Conservation (phyloP, 164 flowering plant genomes). For the Sedum album region DNA sequence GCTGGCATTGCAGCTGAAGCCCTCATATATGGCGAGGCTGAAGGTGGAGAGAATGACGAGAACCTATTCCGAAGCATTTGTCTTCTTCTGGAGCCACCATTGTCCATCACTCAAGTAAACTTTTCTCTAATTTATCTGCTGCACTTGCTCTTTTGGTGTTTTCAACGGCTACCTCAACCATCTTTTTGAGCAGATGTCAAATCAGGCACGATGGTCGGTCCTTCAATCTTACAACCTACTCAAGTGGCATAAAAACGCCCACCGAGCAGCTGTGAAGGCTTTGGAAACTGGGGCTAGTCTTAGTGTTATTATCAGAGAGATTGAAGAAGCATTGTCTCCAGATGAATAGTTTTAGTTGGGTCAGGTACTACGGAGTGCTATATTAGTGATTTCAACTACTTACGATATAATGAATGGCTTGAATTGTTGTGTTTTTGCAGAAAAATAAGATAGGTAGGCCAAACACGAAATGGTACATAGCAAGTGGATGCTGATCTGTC, state of each 20-base stretch:
- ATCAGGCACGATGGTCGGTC: conserved; percentile 95
- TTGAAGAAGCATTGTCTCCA: conserved; percentile 72
- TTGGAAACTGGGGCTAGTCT: conserved; percentile 68
- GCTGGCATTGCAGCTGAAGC: conserved; percentile 99
- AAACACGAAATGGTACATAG: too few species aligned
- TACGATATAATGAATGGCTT: too few species aligned
- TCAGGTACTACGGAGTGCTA: background rate
- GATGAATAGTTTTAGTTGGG: conserved; percentile 18
- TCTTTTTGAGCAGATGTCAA: conserved; percentile 59
- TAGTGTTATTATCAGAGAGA: conserved; percentile 55
- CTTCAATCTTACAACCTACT: conserved; percentile 87
- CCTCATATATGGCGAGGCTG: conserved; percentile 90
- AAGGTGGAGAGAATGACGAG: conserved; percentile 98
- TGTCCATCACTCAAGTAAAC: conserved; percentile 65
- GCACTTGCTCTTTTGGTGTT: background rate
- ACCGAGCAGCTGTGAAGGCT: conserved; percentile 75
- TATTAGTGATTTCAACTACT: background rate
- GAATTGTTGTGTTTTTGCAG: too few species aligned
- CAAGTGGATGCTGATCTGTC: too few species aligned
- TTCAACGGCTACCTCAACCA: conserved; percentile 1
- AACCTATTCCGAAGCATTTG: conserved; percentile 74
- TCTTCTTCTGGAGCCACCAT: conserved; percentile 72
- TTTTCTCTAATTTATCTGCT: background rate
- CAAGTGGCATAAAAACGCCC: conserved; percentile 81
- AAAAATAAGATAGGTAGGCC: too few species aligned